Evolutionary conservation across 2,329 filamentous ascomycete genomes (phyloP).

Genomic region (Mariannaea elegans): DNA sequence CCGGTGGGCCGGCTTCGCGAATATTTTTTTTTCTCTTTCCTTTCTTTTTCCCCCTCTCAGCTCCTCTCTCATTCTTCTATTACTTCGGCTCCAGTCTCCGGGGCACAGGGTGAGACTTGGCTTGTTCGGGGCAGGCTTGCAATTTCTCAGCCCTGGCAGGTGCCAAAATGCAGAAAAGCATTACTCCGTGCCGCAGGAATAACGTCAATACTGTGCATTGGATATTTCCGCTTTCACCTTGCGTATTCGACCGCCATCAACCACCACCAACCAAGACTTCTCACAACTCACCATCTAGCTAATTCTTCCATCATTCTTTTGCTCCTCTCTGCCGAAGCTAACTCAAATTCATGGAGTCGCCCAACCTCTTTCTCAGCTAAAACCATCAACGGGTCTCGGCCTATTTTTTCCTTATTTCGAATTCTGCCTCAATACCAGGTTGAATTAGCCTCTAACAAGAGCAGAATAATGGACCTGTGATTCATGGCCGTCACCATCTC

Average conservation of each 20-base stretch:
- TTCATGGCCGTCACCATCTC: slow-evolving; percentile 28
- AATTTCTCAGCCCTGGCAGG: slow-evolving; percentile 3
- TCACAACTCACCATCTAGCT: slow-evolving; percentile 15
- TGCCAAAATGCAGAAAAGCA: slow-evolving; percentile 13
- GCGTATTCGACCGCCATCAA: neutral
- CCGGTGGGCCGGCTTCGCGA: neutral
- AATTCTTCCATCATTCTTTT: slow-evolving; percentile 20
- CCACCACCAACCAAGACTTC: slow-evolving; percentile 7
- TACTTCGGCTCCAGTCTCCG: slow-evolving; percentile 6
- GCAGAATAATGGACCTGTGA: slow-evolving; percentile 24
- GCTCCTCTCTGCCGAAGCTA: slow-evolving; percentile 15
- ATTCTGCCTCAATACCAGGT: neutral
- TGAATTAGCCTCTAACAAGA: neutral
- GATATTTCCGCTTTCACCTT: slow-evolving; percentile 12
- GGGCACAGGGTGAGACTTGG: slow-evolving; percentile 10
- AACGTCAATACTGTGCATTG: slow-evolving; percentile 7
- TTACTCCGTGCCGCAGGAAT: slow-evolving; percentile 5
- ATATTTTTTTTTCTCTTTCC: neutral
- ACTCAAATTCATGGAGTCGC: slow-evolving; percentile 13
- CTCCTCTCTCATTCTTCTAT: neutral
- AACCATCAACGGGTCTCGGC: neutral
- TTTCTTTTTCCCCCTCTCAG: neutral
- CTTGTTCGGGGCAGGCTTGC: slow-evolving; percentile 8
- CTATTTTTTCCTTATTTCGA: neutral
- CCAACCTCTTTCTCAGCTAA: neutral